Base-by-base conservation (phyloP, 805 yeast genomes). In the Zygotorulaspora danielsina region DNA sequence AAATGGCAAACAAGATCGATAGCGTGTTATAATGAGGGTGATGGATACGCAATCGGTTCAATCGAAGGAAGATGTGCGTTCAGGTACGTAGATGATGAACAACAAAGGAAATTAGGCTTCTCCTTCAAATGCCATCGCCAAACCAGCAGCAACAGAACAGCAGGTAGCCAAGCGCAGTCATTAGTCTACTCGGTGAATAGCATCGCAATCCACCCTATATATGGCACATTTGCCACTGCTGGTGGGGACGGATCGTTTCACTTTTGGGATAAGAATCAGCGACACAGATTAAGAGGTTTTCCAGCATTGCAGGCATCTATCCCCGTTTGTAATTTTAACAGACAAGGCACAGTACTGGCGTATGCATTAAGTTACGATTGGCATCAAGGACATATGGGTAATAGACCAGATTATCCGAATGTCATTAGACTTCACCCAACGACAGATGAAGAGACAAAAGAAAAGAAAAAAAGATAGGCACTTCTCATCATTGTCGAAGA, bases 51-150 rank as follows among this genome's bases (percentile, higher is more conserved):
- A 1, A 66, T 93, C 34, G 97, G 96, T 4, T 82, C 95, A 5
- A 78, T 90, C 33, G 98, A 93, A 66, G 97, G 97, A 22, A 75
- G 98, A 50, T 87, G 97, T 66, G 95, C 95, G 10, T 80, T 93
- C 52, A 95, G 87, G 59, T 93, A 89, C 60, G 78, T 90, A 39
- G 94, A 85, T 54, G 96, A 86, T 17, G 72, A 71, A 37, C 87
- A 83, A 52, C 94, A 83, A 55, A 71, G 72, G 40, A 74, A 77
- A 50, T 61, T 61, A 24, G 93, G 93, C 2, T 93, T 90, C 61
- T 81, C 96, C 4, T 93, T 93, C 75, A 85, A 86, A 61, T 93
- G 98, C 64, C 98, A 93, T 61, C 78, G 98, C 52, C 87, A 82
- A 55, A 53, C 57, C 6, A 51, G 42, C 26, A 49, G 51, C 19